phyloP scores from a whole-genome alignment of 1,139 yeast species.

The Meyerozyma guilliermondii region DNA sequence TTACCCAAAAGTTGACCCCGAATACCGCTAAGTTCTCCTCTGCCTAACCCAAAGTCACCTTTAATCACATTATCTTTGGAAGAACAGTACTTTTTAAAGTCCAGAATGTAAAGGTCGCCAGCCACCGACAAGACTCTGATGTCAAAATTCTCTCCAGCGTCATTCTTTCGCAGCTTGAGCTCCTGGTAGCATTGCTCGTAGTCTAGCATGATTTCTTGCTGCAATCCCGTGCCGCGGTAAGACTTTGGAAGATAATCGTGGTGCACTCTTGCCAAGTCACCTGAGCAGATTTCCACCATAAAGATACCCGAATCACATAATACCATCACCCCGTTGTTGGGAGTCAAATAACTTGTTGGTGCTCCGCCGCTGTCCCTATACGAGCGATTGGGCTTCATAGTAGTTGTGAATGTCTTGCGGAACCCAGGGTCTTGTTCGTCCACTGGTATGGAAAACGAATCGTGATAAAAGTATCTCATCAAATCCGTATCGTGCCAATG shows the following conservation, averaged over 20 bases:
- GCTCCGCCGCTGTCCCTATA: conserved; percentile 15
- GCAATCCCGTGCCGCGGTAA: conserved; percentile 59
- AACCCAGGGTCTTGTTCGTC: conserved; percentile 40
- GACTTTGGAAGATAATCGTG: conserved; percentile 54
- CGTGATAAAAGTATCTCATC: conserved; percentile 74
- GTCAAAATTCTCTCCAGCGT: conserved; percentile 34
- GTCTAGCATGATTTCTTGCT: conserved; percentile 43
- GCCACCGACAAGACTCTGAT: conserved; percentile 44
- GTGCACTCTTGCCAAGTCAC: conserved; percentile 61
- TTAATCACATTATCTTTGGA: conserved; percentile 13
- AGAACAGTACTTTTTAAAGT: conserved; percentile 23
- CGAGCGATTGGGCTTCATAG: conserved; percentile 15
- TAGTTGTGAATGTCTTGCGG: conserved; percentile 25
- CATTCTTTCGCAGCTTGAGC: conserved; percentile 21
- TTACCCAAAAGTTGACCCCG: conserved; percentile 45
- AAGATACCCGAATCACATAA: conserved; percentile 63
- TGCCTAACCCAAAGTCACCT: conserved; percentile 40
- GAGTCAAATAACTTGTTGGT: conserved; percentile 23
- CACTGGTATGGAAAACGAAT: conserved; percentile 64
- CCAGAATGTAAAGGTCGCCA: conserved; percentile 31
- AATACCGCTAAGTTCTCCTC: conserved; percentile 36
- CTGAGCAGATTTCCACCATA: conserved; percentile 59
- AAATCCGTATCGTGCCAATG: conserved; percentile 85
- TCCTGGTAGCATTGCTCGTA: conserved; percentile 41
- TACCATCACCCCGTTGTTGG: conserved; percentile 41